These are phyloP conservation scores for Venturia asperata DNA, from an alignment of 2,329 filamentous ascomycete genomes.

Conservation along the genomic window DNA sequence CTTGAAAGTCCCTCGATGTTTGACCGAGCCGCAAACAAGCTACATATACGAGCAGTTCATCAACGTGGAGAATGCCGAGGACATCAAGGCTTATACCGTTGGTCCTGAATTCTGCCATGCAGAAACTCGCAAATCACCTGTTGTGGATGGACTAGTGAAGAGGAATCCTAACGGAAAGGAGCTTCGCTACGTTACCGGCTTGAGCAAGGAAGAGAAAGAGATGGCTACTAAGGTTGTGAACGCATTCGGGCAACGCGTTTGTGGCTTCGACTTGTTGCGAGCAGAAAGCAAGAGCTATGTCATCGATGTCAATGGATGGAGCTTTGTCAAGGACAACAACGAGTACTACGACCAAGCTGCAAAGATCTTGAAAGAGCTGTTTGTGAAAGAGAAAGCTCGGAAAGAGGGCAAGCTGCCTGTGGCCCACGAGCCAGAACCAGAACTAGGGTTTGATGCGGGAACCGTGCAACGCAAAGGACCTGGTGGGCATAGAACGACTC, in stretches of 20 bases:
- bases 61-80: slow-evolving; percentile 91
- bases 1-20: slow-evolving; percentile 67
- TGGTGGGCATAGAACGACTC: slow-evolving; percentile 30
- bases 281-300: slow-evolving; percentile 89
- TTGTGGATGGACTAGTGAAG: slow-evolving; percentile 91
- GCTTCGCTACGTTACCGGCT: slow-evolving; percentile 83
- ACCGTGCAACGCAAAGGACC: slow-evolving; percentile 32
- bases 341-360: slow-evolving; percentile 94
- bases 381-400: slow-evolving; percentile 68
- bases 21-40: slow-evolving; percentile 72
- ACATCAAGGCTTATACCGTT: slow-evolving; percentile 98
- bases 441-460: slow-evolving; percentile 17
- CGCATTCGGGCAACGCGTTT: slow-evolving; percentile 89
- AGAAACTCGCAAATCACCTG: slow-evolving; percentile 92
- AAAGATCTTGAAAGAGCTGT: slow-evolving; percentile 78
- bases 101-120: slow-evolving; percentile 90
- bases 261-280: slow-evolving; percentile 88
- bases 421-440: slow-evolving; percentile 27
- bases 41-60: slow-evolving; percentile 98
- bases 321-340: slow-evolving; percentile 98
- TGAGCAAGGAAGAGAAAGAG: slow-evolving; percentile 70
- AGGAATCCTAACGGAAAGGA: slow-evolving; percentile 97
- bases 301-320: slow-evolving; percentile 99
- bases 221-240: slow-evolving; percentile 87
- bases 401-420: slow-evolving; percentile 40